Base-by-base conservation (phyloP, 176 grass and related monocot species). In the Dactylis glomerata region DNA sequence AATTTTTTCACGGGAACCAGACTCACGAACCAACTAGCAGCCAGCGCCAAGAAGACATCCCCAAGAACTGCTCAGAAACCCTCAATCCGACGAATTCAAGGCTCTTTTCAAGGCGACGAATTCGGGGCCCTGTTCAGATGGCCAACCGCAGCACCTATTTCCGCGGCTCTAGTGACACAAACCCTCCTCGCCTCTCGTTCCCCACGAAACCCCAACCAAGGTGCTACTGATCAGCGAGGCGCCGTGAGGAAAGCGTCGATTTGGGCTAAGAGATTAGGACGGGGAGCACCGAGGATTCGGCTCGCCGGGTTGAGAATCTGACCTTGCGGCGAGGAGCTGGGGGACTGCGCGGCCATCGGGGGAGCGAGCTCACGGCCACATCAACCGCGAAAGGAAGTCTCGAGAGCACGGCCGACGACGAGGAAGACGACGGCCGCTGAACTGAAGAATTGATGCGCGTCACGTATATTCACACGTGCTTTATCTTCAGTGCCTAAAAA, bases 301-400 rank as follows among this genome's bases (percentile, higher is more conserved):
- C 10, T 70, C 17, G 28, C 22, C 8, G 22, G 71, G 7, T 22
- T 47, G 5, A 22, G 73, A 83, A 50, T 34, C 51, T 70, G 31
- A 90, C 83, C 79, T 82, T 86, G 88, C 6, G 73, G 73, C 0
- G 79, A 59, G 64, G 83, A 54, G 47, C 51, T 73, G 7, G 82
- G 69, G 16, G 87, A 68, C 72, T 81, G 82, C 20, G 64, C 82
- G 58, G 77, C 77, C 87, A 85, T 89, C 5, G 47, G 57, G 67
- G 52, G 40, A 34, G 58, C 10, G 34, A 47, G 36, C 31, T 86
- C 72, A 36, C 40, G 8, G 66, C 64, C 52, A 4, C 71, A 70
- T 52, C 30, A 42, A 69, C 20, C 40, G 34, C 13, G 23, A 28
- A 27, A 61, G 20, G 51, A 70, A 57, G 73, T 52, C 56, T 81